Percentiles rank a stretch among this genome's conserved stretches.
These are phyloP conservation scores for Eucalyptus tenuipes DNA, from an alignment of 345 rosid genomes.

Conservation along the genomic window DNA sequence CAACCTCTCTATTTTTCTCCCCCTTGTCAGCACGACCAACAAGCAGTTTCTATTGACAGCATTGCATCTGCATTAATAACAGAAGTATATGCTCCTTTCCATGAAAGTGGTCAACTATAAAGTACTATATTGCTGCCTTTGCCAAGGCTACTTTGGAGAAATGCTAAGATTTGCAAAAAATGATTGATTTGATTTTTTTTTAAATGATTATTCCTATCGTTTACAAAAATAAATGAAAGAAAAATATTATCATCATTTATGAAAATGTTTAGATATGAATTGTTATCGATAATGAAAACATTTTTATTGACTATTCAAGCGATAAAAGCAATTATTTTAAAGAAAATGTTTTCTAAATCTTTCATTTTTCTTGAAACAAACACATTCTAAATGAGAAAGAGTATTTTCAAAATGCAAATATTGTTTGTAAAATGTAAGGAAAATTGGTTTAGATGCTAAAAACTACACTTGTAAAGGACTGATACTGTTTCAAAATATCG, in stretches of 20 bases:
- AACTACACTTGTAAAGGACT: neutral
- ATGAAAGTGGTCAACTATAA: neutral
- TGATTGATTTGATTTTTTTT: too few relatives aligned
- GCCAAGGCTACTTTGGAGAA: neutral
- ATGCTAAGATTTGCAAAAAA: neutral
- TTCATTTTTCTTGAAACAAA: too few relatives aligned
- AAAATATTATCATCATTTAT: too few relatives aligned
- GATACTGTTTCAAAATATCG: neutral
- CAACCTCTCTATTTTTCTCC: neutral
- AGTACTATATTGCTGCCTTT: neutral
- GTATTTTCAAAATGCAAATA: neutral
- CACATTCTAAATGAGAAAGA: neutral
- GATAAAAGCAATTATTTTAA: too few relatives aligned
- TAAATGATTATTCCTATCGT: fast-evolving
- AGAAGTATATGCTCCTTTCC: neutral
- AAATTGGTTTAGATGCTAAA: neutral
- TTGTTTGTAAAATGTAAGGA: neutral
- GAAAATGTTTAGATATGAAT: too few relatives aligned
- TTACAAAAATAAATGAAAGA: too few relatives aligned
- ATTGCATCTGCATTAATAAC: neutral
- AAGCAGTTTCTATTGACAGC: neutral
- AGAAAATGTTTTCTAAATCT: too few relatives aligned
- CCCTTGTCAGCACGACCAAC: neutral
- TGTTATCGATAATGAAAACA: neutral
- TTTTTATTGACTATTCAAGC: neutral